Conservation (phyloP, 768 basidiomycete species). For the Lactarius sp. region DNA sequence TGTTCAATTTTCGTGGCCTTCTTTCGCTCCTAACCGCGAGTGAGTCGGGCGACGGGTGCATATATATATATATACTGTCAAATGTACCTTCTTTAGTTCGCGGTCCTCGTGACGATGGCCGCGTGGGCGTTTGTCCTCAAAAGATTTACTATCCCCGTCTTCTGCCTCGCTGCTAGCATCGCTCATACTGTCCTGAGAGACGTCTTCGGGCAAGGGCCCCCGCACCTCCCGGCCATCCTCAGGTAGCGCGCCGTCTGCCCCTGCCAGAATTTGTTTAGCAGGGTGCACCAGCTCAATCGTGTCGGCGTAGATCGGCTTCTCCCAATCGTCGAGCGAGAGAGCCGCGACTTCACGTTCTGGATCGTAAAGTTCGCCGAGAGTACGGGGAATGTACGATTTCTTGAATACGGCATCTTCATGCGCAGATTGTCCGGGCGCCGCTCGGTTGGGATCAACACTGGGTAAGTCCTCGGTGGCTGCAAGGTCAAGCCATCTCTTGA, state of each 20-base stretch:
- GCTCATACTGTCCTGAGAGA: slow-evolving; percentile 30
- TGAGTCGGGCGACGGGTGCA: slow-evolving; percentile 4
- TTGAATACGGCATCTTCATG: slow-evolving; percentile 90
- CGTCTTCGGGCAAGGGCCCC: slow-evolving; percentile 21
- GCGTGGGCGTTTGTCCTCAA: slow-evolving; percentile 55
- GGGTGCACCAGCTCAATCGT: slow-evolving; percentile 71
- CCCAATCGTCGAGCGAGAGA: slow-evolving; percentile 63
- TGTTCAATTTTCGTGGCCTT: slow-evolving; percentile 83
- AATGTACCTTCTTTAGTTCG: slow-evolving; percentile 76
- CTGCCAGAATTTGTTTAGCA: slow-evolving; percentile 13
- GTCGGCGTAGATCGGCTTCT: slow-evolving; percentile 78
- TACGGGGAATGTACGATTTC: slow-evolving; percentile 88
- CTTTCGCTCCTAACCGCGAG: slow-evolving; percentile 74
- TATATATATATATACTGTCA: neutral
- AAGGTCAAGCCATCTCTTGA: slow-evolving; percentile 49
- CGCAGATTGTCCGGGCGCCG: slow-evolving; percentile 30
- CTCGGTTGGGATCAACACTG: slow-evolving; percentile 24
- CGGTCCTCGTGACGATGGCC: slow-evolving; percentile 93
- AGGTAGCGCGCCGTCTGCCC: slow-evolving; percentile 25
- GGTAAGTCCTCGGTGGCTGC: slow-evolving; percentile 24
- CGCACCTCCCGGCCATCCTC: slow-evolving; percentile 26
- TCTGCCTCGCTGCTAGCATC: slow-evolving; percentile 38
- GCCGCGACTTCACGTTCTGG: slow-evolving; percentile 88
- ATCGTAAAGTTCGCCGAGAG: slow-evolving; percentile 88
- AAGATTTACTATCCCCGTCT: slow-evolving; percentile 32